These are phyloP conservation scores for Colletotrichum lupini DNA, from an alignment of 2,329 filamentous ascomycete genomes.

Conservation along the genomic window DNA sequence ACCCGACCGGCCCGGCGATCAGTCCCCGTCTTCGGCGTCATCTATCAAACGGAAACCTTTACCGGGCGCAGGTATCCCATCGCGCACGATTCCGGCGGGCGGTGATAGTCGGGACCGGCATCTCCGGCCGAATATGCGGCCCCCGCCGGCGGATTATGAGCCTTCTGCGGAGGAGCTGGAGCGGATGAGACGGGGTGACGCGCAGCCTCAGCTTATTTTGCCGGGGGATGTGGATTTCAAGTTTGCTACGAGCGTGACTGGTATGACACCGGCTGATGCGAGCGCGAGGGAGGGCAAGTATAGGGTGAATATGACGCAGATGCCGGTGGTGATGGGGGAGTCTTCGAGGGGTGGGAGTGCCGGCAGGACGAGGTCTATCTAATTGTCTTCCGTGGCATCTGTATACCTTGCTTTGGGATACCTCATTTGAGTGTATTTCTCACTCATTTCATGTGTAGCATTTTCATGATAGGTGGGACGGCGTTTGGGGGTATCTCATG, in stretches of 20 bases:
- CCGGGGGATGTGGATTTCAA: slow-evolving; percentile 31
- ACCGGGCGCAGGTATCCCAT: background rate
- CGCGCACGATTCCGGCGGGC: background rate
- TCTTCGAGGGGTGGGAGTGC: background rate
- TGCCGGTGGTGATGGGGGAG: background rate
- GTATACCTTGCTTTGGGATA: background rate
- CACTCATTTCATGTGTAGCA: background rate
- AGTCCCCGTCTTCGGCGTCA: background rate
- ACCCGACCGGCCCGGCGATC: background rate
- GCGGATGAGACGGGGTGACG: slow-evolving; percentile 38
- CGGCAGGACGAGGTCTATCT: slow-evolving; percentile 2
- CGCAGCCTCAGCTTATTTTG: slow-evolving; percentile 40
- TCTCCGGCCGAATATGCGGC: slow-evolving; percentile 27
- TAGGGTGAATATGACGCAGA: background rate
- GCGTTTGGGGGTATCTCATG: background rate
- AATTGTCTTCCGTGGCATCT: background rate
- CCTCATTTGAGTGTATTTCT: background rate
- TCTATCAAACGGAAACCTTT: slow-evolving; percentile 17
- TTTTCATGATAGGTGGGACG: background rate
- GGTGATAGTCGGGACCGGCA: slow-evolving; percentile 12
- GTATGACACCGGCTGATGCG: slow-evolving; percentile 30
- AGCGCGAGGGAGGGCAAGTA: slow-evolving; percentile 28
- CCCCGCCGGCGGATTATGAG: slow-evolving; percentile 36
- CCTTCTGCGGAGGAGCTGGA: slow-evolving; percentile 38
- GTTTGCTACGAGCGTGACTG: slow-evolving; percentile 31